Evolutionary conservation across 1,139 yeast species (phyloP).

Genomic region (Taphrina pruni): DNA sequence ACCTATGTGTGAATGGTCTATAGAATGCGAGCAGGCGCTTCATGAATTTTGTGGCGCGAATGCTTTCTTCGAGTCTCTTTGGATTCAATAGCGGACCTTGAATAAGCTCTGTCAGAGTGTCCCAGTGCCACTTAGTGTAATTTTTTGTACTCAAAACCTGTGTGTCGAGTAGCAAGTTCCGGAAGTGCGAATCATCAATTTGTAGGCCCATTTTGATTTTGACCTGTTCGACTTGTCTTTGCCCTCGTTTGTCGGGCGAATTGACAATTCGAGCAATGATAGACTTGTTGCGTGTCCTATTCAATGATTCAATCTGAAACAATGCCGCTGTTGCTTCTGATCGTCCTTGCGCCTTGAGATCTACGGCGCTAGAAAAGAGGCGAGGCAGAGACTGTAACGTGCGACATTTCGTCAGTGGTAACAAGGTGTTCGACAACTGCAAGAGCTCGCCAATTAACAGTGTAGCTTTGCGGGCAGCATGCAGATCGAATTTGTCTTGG

Average conservation of each 20-base stretch:
- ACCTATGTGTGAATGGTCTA: slow-evolving; percentile 87
- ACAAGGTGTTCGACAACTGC: slow-evolving; percentile 60
- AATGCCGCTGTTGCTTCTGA: slow-evolving; percentile 50
- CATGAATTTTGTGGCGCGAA: slow-evolving; percentile 80
- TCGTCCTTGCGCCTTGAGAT: slow-evolving; percentile 46
- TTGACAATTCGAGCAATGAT: slow-evolving; percentile 9
- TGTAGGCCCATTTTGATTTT: slow-evolving; percentile 59
- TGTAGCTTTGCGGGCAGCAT: slow-evolving; percentile 65
- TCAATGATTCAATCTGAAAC: slow-evolving; percentile 55
- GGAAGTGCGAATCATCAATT: slow-evolving; percentile 74
- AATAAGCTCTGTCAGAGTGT: slow-evolving; percentile 65
- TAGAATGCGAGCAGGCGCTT: slow-evolving; percentile 84
- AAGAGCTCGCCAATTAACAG: slow-evolving; percentile 67
- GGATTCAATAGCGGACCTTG: slow-evolving; percentile 81
- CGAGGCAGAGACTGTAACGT: slow-evolving; percentile 50
- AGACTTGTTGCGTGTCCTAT: slow-evolving; percentile 39
- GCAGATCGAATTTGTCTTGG: slow-evolving; percentile 57
- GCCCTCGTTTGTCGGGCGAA: slow-evolving; percentile 48
- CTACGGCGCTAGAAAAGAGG: slow-evolving; percentile 50
- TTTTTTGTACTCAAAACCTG: slow-evolving; percentile 78
- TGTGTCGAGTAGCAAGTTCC: slow-evolving; percentile 68
- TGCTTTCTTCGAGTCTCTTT: slow-evolving; percentile 74
- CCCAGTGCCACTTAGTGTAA: slow-evolving; percentile 89
- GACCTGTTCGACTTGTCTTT: slow-evolving; percentile 54
- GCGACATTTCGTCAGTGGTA: slow-evolving; percentile 56